Conservation (phyloP, 2,329 filamentous ascomycete genomes). For the Ophiostoma sp. region DNA sequence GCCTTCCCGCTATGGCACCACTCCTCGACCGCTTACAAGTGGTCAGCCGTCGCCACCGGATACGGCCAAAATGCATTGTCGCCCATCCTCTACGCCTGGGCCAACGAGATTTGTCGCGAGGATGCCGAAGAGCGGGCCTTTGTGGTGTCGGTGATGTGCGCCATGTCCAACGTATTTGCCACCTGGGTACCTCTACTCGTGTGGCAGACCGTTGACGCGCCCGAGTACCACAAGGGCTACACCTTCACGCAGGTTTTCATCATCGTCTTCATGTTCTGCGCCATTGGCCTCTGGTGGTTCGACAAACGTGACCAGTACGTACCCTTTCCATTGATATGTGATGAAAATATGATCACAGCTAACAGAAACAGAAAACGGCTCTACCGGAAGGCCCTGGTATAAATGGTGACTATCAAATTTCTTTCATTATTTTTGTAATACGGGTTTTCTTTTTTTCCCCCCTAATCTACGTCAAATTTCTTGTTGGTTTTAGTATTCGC, state of each 20-base stretch:
- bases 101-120: conserved; percentile 31
- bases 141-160: conserved; percentile 31
- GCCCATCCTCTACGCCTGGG: conserved; percentile 27
- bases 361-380: conserved; percentile 8
- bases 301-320: conserved; percentile 22
- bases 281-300: conserved; percentile 20
- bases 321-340: not conserved
- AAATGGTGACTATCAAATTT: not conserved
- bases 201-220: conserved; percentile 22
- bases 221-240: conserved; percentile 21
- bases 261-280: conserved; percentile 1
- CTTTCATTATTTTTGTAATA: no score
- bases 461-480: no score
- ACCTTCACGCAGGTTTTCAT: conserved; percentile 23
- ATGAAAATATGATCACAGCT: not conserved
- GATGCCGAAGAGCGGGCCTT: conserved; percentile 33
- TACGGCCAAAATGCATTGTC: conserved; percentile 23
- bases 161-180: conserved; percentile 32
- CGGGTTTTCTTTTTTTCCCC: no score
- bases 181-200: conserved; percentile 33
- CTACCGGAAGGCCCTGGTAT: not conserved
- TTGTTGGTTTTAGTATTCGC: no score
- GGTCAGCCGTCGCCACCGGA: conserved; percentile 21
- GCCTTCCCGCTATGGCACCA: conserved; percentile 21
- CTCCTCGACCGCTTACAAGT: conserved; percentile 18